These are phyloP conservation scores for Cairneyella variabilis DNA, from an alignment of 495 filamentous ascomycete genomes.

Conservation along the genomic window DNA sequence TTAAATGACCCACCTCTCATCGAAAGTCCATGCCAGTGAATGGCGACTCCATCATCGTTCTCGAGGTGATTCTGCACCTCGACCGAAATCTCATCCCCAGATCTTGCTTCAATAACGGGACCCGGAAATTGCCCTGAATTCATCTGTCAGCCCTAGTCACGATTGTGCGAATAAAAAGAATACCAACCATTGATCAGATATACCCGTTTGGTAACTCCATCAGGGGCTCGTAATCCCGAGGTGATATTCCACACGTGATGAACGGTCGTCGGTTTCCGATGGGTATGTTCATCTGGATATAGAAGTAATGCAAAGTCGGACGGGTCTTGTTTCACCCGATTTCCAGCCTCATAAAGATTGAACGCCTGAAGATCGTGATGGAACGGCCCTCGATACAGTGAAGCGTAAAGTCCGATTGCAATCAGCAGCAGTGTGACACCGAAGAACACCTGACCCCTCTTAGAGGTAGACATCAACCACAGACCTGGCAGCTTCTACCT, in stretches of 20 bases:
- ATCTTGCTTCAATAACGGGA: constrained; percentile 14
- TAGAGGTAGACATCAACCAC: too few relatives aligned
- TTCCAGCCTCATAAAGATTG: background rate
- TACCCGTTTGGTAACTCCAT: constrained; percentile 39
- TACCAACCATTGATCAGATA: constrained; percentile 22
- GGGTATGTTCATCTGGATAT: constrained; percentile 38
- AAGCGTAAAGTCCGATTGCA: too few relatives aligned
- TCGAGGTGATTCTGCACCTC: background rate
- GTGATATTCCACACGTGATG: constrained; percentile 35
- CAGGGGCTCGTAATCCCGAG: constrained; percentile 31
- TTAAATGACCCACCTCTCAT: background rate
- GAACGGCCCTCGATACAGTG: too few relatives aligned
- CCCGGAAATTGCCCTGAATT: constrained; percentile 10
- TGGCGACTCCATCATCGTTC: background rate
- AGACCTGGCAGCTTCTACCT: too few relatives aligned
- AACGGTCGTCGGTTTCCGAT: constrained; percentile 31
- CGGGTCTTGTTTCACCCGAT: background rate
- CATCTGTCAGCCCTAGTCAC: too few relatives aligned
- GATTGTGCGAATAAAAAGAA: too few relatives aligned
- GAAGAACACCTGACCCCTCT: background rate
- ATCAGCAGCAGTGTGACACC: background rate
- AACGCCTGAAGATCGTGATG: too few relatives aligned
- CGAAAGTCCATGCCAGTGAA: background rate
- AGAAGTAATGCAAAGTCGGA: background rate
- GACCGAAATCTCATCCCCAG: constrained; percentile 11